A percentile compares a stretch with the other conserved stretches of the same genome.
These are phyloP conservation scores for Trichothecium roseum DNA, from an alignment of 2,329 filamentous ascomycete species.

Conservation along the genomic window DNA sequence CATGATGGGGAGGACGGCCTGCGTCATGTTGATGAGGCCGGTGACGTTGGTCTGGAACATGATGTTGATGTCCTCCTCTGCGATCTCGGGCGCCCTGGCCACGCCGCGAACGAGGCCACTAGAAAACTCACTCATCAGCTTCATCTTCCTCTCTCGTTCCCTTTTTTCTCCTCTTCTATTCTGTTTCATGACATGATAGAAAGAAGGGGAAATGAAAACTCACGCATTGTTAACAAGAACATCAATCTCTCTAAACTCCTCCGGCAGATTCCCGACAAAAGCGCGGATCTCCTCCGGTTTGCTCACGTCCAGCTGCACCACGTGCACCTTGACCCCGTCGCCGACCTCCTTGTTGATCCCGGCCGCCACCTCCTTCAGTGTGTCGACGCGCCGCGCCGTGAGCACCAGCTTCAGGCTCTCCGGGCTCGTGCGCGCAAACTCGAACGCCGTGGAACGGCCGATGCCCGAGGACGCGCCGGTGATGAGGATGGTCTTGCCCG, in stretches of 20 bases:
- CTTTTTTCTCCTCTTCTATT: too few species aligned
- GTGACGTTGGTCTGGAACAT: slow-evolving; percentile 95
- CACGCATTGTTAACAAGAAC: slow-evolving; percentile 95
- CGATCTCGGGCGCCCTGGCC: slow-evolving; percentile 75
- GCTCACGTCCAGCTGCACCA: slow-evolving; percentile 80
- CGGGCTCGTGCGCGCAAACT: slow-evolving; percentile 82
- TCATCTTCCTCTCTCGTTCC: too few species aligned
- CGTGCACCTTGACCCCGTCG: slow-evolving; percentile 70
- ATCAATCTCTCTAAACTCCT: slow-evolving; percentile 76
- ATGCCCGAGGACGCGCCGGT: slow-evolving; percentile 96
- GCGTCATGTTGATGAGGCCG: slow-evolving; percentile 92
- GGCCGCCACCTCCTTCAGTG: slow-evolving; percentile 62
- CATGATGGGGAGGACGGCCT: slow-evolving; percentile 77
- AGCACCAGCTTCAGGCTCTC: slow-evolving; percentile 72
- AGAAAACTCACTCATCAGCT: background rate
- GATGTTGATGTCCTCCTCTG: slow-evolving; percentile 67
- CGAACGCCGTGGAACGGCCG: slow-evolving; percentile 70
- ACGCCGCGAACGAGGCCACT: slow-evolving; percentile 86
- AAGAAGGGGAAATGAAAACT: slow-evolving; percentile 20
- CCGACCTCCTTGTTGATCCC: slow-evolving; percentile 71
- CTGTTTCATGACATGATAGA: too few species aligned
- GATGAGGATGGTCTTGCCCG: slow-evolving; percentile 85
- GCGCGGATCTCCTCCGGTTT: slow-evolving; percentile 60
- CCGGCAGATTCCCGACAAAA: slow-evolving; percentile 65
- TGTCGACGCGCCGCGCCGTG: slow-evolving; percentile 78